phyloP scores from a whole-genome alignment of 164 flowering plant genomes.

The Kalanchoe fedtschenkoi region DNA sequence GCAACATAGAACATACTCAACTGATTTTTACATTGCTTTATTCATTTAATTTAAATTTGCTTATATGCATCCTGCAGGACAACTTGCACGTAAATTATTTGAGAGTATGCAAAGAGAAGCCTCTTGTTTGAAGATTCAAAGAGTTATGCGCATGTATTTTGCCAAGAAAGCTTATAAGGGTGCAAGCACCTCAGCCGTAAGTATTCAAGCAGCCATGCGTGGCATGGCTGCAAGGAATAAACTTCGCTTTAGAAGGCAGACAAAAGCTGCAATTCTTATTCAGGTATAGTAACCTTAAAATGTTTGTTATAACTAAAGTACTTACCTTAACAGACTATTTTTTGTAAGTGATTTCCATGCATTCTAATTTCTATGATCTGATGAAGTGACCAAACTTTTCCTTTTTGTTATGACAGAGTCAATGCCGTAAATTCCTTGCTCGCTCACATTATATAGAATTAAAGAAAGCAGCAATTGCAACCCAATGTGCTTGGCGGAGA shows the following conservation, averaged over 20 bases:
- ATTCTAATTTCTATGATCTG: not conserved
- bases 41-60: not conserved
- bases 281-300: conserved; percentile 40
- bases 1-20: not conserved
- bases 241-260: conserved; percentile 63
- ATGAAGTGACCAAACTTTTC: not conserved
- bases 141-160: conserved; percentile 56
- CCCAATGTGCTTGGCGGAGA: conserved; percentile 96
- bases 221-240: conserved; percentile 87
- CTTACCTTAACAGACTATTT: not conserved
- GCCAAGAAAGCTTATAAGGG: conserved; percentile 56
- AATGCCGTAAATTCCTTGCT: conserved; percentile 63
- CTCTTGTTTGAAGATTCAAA: conserved; percentile 66
- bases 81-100: conserved; percentile 57
- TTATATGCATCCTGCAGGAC: conserved; percentile 39
- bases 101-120: conserved; percentile 72
- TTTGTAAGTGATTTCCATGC: not conserved
- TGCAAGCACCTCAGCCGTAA: conserved; percentile 42
- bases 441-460: conserved; percentile 38
- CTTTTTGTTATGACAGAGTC: conserved; percentile 39
- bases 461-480: conserved; percentile 67
- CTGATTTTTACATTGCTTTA: not conserved
- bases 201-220: conserved; percentile 79
- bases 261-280: conserved; percentile 67
- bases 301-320: not conserved